Percentiles rank a stretch among this genome's conserved stretches.
Evolutionary conservation across 345 rosid genomes (phyloP).

Genomic region (Passiflora organensis): DNA sequence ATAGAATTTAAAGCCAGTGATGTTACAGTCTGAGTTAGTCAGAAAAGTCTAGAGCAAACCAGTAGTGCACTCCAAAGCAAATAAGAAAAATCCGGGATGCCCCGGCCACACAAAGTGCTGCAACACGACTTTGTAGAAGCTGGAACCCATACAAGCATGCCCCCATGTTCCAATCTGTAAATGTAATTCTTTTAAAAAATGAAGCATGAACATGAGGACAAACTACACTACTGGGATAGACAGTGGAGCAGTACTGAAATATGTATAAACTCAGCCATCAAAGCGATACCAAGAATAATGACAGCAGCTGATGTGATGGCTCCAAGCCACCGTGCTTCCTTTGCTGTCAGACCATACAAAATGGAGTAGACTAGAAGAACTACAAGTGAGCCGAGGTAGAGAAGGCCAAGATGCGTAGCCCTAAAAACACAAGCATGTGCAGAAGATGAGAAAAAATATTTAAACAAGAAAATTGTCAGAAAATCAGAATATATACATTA

Average conservation of each 20-base stretch:
- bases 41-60: conserved; percentile 53
- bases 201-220: conserved; percentile 16
- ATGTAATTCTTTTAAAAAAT: conserved; percentile 13
- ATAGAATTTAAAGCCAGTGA: conserved; percentile 15
- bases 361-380: conserved; percentile 91
- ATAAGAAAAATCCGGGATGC: conserved; percentile 85
- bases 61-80: conserved; percentile 98
- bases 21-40: neutral
- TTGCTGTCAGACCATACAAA: conserved; percentile 88
- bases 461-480: conserved; percentile 3
- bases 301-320: conserved; percentile 93
- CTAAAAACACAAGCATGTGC: conserved; percentile 35
- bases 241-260: conserved; percentile 12
- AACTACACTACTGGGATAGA: conserved; percentile 7
- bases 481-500: neutral
- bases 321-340: conserved; percentile 95
- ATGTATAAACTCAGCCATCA: conserved; percentile 8
- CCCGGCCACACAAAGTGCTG: conserved; percentile 92
- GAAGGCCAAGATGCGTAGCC: conserved; percentile 94
- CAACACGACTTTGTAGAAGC: conserved; percentile 84
- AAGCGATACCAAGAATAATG: conserved; percentile 73
- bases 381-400: conserved; percentile 75
- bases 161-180: conserved; percentile 96
- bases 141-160: conserved; percentile 95
- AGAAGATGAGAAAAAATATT: conserved; percentile 11